Evolutionary conservation across 331 rosid genomes (phyloP).

Genomic region (Stylosanthes scabra): DNA sequence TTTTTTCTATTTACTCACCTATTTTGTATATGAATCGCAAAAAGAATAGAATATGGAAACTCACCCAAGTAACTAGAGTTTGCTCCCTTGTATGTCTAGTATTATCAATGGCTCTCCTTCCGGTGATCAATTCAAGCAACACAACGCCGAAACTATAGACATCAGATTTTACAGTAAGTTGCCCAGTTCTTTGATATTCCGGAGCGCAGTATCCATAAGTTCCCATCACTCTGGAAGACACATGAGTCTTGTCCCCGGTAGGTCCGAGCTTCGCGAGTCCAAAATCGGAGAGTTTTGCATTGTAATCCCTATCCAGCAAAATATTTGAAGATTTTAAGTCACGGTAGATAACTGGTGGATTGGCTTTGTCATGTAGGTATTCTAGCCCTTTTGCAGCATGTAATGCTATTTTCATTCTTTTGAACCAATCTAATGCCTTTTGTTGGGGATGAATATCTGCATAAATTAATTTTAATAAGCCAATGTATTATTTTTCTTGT

Average conservation of each 20-base stretch:
- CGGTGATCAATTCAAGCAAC: constrained; percentile 84
- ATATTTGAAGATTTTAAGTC: constrained; percentile 93
- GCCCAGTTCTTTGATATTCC: constrained; percentile 95
- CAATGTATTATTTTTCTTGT: background rate
- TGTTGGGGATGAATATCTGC: constrained; percentile 55
- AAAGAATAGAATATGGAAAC: constrained; percentile 23
- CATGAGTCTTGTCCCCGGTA: constrained; percentile 82
- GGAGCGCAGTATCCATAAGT: constrained; percentile 98
- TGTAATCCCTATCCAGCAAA: constrained; percentile 67
- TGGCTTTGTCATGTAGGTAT: constrained; percentile 82
- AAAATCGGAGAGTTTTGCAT: constrained; percentile 90
- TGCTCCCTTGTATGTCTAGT: constrained; percentile 57
- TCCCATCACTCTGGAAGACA: constrained; percentile 96
- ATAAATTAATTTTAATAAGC: background rate
- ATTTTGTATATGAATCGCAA: too few species aligned
- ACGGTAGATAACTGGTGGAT: constrained; percentile 88
- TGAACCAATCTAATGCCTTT: constrained; percentile 76
- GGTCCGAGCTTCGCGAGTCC: constrained; percentile 94
- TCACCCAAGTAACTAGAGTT: constrained; percentile 81
- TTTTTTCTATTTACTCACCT: too few species aligned
- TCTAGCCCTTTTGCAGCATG: constrained; percentile 90
- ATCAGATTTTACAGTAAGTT: constrained; percentile 89
- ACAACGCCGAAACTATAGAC: constrained; percentile 93
- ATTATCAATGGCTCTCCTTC: constrained; percentile 82
- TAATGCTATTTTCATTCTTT: constrained; percentile 76